Percentiles rank a stretch among this genome's conserved stretches.
These are phyloP conservation scores for Chaetomium fimeti DNA, from an alignment of 495 filamentous ascomycete genomes.

Conservation along the genomic window DNA sequence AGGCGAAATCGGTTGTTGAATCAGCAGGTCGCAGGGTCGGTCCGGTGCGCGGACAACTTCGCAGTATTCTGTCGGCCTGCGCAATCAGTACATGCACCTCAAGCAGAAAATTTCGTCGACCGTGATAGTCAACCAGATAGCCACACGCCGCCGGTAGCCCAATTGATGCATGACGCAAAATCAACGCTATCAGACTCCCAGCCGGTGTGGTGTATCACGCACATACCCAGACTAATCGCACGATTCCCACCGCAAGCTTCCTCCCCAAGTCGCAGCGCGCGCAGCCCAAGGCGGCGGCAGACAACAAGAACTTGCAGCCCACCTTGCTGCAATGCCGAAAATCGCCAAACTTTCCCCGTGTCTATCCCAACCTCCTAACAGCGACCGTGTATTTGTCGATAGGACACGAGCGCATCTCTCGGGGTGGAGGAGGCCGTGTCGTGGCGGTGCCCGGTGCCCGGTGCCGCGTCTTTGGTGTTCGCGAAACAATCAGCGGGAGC, in stretches of 20 bases:
- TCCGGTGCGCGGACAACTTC: background rate
- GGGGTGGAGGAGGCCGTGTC: constrained; percentile 20
- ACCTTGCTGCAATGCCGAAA: constrained; percentile 20
- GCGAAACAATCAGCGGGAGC: constrained; percentile 21
- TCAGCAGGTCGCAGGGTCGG: background rate
- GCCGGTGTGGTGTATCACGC: background rate
- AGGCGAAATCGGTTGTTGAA: background rate
- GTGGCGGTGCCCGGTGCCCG: constrained; percentile 7
- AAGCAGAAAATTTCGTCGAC: background rate
- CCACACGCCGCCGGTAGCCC: background rate
- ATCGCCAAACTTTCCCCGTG: constrained; percentile 17
- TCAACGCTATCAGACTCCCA: background rate
- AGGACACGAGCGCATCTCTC: constrained; percentile 38
- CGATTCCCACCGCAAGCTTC: background rate
- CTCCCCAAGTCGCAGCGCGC: background rate
- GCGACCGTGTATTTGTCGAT: constrained; percentile 31
- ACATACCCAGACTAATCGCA: constrained; percentile 15
- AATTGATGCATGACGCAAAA: constrained; percentile 8
- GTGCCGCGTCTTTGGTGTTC: constrained; percentile 1
- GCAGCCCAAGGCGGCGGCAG: constrained; percentile 1
- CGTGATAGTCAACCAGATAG: background rate
- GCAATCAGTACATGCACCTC: constrained; percentile 1
- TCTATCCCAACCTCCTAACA: constrained; percentile 35
- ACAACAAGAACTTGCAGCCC: background rate
- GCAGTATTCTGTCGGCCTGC: background rate